phyloP scores from a whole-genome alignment of 768 basidiomycete genomes.

The Epithele typhae region DNA sequence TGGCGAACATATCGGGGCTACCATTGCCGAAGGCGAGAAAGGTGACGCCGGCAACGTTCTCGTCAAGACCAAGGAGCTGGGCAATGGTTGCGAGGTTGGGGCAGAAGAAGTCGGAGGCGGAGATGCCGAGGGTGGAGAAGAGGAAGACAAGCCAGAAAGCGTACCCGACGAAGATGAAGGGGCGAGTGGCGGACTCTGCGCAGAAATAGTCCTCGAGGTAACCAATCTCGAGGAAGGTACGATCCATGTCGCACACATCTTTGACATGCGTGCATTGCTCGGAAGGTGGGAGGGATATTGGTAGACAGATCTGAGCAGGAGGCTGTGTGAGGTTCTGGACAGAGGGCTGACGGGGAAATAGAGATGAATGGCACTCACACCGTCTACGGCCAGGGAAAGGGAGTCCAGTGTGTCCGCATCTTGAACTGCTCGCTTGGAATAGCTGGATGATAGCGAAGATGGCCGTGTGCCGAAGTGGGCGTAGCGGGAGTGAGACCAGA shows the following conservation, averaged over 20 bases:
- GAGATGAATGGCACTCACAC: constrained; percentile 1
- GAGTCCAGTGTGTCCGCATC: not conserved
- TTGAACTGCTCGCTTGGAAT: constrained; percentile 10
- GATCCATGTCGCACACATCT: constrained; percentile 49
- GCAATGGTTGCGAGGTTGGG: constrained; percentile 93
- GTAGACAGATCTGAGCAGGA: constrained; percentile 51
- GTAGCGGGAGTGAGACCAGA: constrained; percentile 52
- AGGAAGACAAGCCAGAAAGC: constrained; percentile 84
- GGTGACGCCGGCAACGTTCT: constrained; percentile 94
- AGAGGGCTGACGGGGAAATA: no score
- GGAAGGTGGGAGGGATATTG: constrained; percentile 45
- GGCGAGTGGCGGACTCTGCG: constrained; percentile 47
- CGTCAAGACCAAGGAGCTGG: constrained; percentile 78
- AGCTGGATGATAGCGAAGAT: not conserved
- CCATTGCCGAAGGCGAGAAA: constrained; percentile 97
- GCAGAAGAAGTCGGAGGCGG: constrained; percentile 95
- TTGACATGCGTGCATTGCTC: constrained; percentile 66
- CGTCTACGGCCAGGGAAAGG: not conserved
- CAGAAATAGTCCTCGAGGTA: constrained; percentile 76
- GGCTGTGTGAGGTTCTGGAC: no score
- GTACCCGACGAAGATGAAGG: constrained; percentile 57
- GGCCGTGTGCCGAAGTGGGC: constrained; percentile 17
- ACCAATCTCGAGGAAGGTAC: constrained; percentile 65
- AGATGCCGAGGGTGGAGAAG: constrained; percentile 93
- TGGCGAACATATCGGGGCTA: constrained; percentile 94